Base-by-base conservation (phyloP, 164 flowering plant species). In the Umbilicus rupestris region DNA sequence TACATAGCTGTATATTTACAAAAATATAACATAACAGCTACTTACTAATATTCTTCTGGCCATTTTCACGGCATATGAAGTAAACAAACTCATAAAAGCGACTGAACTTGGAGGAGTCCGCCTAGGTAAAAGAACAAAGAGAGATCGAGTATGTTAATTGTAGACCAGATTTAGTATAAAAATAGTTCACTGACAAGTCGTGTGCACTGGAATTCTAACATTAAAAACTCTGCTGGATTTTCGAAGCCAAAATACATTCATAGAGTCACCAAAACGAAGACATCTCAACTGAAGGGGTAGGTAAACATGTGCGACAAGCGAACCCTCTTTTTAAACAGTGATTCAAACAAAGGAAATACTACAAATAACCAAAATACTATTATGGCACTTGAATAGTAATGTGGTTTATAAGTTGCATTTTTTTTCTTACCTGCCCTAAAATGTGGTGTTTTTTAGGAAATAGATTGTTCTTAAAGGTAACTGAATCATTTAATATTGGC, bases 81-180 rank as follows among this genome's bases (percentile, higher is more conserved):
- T 85, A 94, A 30, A 91, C 94, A 82, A 91, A 91, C 67, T 83
- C 88, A 80, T 94, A 94, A 79, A 94, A 91, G 66, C 84, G 78
- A 20, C 87, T 72, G 73, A 94, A 94, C 67, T 81, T 85, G 16
- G 79, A 78, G 63, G 81, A 87, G 65, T 89, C 95, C 31, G 65
- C 90, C 97, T 94, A 72, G 57, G 77, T 66, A 73, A 68, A 39
- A 67, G n/a, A 37, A 71, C 55, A 29, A 12, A 33, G 14, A 52
- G 47, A 33, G 28, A 20, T 29, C 46, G 35, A 17, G 37, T 11
- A 26, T 35, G 57, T 3, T 19, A 52, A 29, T 35, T 28, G 39
- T 67, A 22, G 22, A 39, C 47, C 39, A 62, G 33, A n/a, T 16
- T 67, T 47, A 64, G 7, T n/a, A 49, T 33, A 12, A 28, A 35